Conservation (phyloP, 306 rosid species). For the Senna tora region DNA sequence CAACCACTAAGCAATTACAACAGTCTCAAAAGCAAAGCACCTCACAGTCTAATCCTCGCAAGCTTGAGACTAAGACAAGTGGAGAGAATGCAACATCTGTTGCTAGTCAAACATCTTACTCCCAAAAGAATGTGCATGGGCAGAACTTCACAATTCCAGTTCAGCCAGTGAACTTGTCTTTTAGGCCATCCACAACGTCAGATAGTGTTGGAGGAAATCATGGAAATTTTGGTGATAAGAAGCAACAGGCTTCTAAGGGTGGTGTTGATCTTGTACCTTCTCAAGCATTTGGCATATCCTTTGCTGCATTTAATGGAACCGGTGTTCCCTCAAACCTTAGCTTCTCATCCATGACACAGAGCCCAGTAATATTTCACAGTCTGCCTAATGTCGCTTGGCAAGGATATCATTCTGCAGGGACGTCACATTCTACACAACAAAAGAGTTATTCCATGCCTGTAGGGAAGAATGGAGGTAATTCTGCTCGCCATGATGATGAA, state of each 20-base stretch:
- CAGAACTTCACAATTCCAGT: conserved; percentile 60
- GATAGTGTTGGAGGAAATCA: conserved; percentile 43
- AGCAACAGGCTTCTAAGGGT: conserved; percentile 54
- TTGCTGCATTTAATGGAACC: conserved; percentile 50
- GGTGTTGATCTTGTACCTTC: conserved; percentile 59
- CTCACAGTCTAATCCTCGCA: conserved; percentile 45
- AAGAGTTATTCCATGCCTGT: conserved; percentile 50
- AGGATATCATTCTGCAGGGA: conserved; percentile 53
- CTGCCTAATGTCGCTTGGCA: conserved; percentile 53
- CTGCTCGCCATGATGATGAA: conserved; percentile 50
- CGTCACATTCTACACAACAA: conserved; percentile 51
- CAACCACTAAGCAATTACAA: conserved; percentile 47
- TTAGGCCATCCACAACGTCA: conserved; percentile 55
- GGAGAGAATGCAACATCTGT: conserved; percentile 48
- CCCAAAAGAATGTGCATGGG: conserved; percentile 49
- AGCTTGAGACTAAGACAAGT: conserved; percentile 47
- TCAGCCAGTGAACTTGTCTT: conserved; percentile 62
- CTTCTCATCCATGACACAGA: conserved; percentile 53
- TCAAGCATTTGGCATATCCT: conserved; percentile 67
- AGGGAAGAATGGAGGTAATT: conserved; percentile 49
- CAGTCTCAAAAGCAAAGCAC: conserved; percentile 55
- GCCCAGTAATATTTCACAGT: conserved; percentile 53
- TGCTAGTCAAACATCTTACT: conserved; percentile 45
- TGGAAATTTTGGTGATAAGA: conserved; percentile 53
- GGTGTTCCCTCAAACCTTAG: conserved; percentile 53